A percentile compares a stretch with the other conserved stretches of the same genome.
Conservation (phyloP, 129 eudicot species). For the Helianthus tuberosus region DNA sequence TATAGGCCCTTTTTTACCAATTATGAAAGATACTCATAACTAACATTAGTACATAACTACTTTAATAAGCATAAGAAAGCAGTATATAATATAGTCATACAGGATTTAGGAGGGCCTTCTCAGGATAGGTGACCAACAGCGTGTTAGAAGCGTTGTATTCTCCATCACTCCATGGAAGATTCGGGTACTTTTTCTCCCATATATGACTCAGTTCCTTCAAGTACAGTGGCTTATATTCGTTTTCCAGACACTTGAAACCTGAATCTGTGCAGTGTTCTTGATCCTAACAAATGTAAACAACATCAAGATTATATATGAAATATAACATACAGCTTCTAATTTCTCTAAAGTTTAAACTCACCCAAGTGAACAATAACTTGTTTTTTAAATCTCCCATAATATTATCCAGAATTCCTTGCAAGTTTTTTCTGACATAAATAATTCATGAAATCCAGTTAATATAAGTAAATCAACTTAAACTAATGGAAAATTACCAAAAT, state of each 20-base stretch:
- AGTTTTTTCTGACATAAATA: slow-evolving; percentile 40
- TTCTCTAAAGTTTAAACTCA: too few species aligned
- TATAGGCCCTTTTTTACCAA: not conserved
- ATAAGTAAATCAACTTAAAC: not conserved
- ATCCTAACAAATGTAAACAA: slow-evolving; percentile 40
- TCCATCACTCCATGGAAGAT: slow-evolving; percentile 27
- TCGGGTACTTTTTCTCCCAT: slow-evolving; percentile 39
- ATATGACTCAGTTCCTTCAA: slow-evolving; percentile 49
- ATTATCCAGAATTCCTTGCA: slow-evolving; percentile 34
- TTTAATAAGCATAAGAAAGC: not conserved
- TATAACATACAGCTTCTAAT: not conserved
- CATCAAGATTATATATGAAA: not conserved
- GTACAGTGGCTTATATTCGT: slow-evolving; percentile 58
- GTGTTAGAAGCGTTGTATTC: slow-evolving; percentile 56
- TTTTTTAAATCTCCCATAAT: slow-evolving; percentile 37
- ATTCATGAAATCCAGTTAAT: slow-evolving; percentile 4
- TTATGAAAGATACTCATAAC: slow-evolving; percentile 12
- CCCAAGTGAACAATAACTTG: slow-evolving; percentile 62
- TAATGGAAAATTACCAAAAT: not conserved
- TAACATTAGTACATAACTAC: not conserved
- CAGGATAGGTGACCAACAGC: slow-evolving; percentile 39
- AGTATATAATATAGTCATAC: slow-evolving; percentile 39
- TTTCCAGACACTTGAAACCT: slow-evolving; percentile 50
- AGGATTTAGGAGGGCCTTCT: slow-evolving; percentile 60
- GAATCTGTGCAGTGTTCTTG: slow-evolving; percentile 51